Percentiles rank a stretch among this genome's conserved stretches.
phyloP scores from a whole-genome alignment of 768 basidiomycete genomes.

The Macrolepiota albuminosa region DNA sequence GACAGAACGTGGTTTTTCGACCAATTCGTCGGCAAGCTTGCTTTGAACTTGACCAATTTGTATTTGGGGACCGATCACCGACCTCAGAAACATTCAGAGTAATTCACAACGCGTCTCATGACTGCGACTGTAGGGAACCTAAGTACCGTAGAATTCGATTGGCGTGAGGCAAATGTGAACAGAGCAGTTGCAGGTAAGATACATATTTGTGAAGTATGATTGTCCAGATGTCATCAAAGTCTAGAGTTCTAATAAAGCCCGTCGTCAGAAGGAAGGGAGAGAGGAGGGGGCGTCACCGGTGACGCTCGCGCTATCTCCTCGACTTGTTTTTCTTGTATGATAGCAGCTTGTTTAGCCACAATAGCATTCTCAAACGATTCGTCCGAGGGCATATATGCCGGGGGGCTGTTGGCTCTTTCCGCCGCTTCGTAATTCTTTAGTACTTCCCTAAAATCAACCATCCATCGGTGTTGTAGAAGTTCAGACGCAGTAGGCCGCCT shows the following conservation, averaged over 20 bases:
- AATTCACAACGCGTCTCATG: not conserved
- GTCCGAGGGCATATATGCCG: constrained; percentile 40
- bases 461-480: constrained; percentile 87
- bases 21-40: not conserved
- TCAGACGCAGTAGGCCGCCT: constrained; percentile 80
- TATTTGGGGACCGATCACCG: not conserved
- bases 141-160: not conserved
- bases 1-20: not conserved
- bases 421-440: constrained; percentile 64
- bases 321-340: constrained; percentile 55
- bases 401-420: constrained; percentile 47
- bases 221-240: not conserved
- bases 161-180: not conserved
- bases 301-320: constrained; percentile 50
- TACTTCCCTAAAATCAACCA: constrained; percentile 74
- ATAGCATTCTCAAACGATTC: constrained; percentile 45
- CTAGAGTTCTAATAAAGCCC: constrained; percentile 1
- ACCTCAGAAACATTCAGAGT: not conserved
- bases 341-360: constrained; percentile 52
- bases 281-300: constrained; percentile 41
- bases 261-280: constrained; percentile 18
- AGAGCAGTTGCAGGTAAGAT: not conserved
- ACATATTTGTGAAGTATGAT: not conserved
- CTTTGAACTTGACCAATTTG: not conserved
- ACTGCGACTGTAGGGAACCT: not conserved